phyloP scores from a whole-genome alignment of 768 basidiomycete genomes.

The Psilocybe sp. region DNA sequence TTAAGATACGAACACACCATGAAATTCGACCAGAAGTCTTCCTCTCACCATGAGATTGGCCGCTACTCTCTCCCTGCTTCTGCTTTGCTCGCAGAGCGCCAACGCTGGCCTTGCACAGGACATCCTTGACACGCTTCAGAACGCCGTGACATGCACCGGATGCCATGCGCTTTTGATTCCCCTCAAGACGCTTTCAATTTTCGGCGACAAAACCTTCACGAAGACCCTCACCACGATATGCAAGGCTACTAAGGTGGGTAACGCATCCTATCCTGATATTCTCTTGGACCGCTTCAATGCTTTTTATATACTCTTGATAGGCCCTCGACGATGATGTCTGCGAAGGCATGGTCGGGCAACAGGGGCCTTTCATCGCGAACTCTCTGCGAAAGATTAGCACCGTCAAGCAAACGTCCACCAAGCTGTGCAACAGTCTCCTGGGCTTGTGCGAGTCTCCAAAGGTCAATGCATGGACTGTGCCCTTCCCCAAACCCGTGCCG shows the following conservation, averaged over 20 bases:
- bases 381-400: slow-evolving; percentile 44
- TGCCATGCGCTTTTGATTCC: slow-evolving; percentile 49
- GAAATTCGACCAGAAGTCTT: no score
- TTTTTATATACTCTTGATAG: slow-evolving; percentile 23
- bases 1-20: no score
- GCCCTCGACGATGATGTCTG: slow-evolving; percentile 54
- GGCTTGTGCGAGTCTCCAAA: slow-evolving; percentile 48
- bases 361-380: slow-evolving; percentile 54
- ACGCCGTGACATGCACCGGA: slow-evolving; percentile 41
- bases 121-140: slow-evolving; percentile 37
- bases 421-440: slow-evolving; percentile 49
- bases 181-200: slow-evolving; percentile 39
- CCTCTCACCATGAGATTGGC: no score
- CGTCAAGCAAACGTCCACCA: slow-evolving; percentile 41
- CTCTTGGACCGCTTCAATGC: neutral
- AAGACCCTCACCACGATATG: slow-evolving; percentile 40
- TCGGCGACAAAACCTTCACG: slow-evolving; percentile 45
- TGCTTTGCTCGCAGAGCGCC: no score
- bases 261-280: neutral
- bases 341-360: slow-evolving; percentile 40
- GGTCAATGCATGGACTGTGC: slow-evolving; percentile 38
- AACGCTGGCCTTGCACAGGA: slow-evolving; percentile 27
- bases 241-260: slow-evolving; percentile 34
- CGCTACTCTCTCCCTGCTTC: no score
- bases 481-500: slow-evolving; percentile 39